Percentiles rank a stretch among this genome's conserved stretches.
Evolutionary conservation across 768 basidiomycete genomes (phyloP).

Genomic region (Dentipellis fragilis): DNA sequence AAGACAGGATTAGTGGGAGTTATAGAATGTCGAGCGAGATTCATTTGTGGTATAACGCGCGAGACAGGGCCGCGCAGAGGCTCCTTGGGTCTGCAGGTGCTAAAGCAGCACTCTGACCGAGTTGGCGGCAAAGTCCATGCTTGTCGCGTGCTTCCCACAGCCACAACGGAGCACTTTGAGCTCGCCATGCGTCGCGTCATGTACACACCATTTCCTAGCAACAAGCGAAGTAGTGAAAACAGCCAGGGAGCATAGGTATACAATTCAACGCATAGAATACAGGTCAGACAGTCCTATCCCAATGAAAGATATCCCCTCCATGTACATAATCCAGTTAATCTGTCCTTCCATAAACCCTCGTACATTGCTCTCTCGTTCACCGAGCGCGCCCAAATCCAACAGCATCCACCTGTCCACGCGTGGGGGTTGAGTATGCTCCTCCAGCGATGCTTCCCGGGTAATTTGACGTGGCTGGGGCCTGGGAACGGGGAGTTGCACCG

Average conservation of each 20-base stretch:
- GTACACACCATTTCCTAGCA: background rate
- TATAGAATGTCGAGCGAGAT: constrained; percentile 79
- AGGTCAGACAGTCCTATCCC: background rate
- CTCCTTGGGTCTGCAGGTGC: background rate
- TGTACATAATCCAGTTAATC: background rate
- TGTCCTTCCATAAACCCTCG: background rate
- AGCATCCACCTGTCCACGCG: constrained; percentile 15
- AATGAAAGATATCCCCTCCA: background rate
- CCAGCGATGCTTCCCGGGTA: constrained; percentile 5
- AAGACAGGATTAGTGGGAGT: constrained; percentile 64
- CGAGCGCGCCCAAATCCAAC: constrained; percentile 11
- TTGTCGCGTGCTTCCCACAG: background rate
- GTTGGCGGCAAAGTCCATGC: background rate
- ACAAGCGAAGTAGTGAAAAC: background rate
- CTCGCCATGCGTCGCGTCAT: background rate
- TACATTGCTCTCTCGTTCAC: background rate
- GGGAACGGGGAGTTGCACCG: constrained; percentile 7
- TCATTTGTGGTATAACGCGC: constrained; percentile 46
- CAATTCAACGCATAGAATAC: background rate
- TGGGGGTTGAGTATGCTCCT: constrained; percentile 4
- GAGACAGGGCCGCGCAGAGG: background rate
- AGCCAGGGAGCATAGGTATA: background rate
- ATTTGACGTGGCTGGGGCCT: constrained; percentile 2
- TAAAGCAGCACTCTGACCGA: too few species aligned
- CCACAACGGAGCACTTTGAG: background rate